These are phyloP conservation scores for Trametes cubensis DNA, from an alignment of 768 basidiomycete species.

Conservation along the genomic window DNA sequence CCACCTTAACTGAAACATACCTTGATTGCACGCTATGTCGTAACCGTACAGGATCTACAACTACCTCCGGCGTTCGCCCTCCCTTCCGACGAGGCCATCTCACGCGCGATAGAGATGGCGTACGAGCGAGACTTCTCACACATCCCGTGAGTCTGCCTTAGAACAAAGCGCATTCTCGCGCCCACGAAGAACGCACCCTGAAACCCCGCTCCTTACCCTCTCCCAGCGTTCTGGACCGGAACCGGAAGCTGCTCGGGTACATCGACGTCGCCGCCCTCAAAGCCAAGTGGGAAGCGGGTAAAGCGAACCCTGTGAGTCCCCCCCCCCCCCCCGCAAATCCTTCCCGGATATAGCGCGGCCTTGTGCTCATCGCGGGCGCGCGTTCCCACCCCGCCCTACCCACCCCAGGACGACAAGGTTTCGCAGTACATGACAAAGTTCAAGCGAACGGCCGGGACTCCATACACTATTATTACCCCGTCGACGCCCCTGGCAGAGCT, in stretches of 20 bases:
- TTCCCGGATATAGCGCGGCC: not conserved
- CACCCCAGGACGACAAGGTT: conserved; percentile 67
- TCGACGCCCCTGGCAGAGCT: conserved; percentile 76
- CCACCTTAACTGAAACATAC: not conserved
- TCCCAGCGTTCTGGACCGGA: conserved; percentile 70
- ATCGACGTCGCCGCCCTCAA: conserved; percentile 79
- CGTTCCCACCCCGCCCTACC: not conserved
- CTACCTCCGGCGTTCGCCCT: conserved; percentile 87
- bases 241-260: conserved; percentile 80
- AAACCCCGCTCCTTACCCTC: not conserved
- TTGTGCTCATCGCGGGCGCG: conserved; percentile 16
- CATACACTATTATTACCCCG: conserved; percentile 83
- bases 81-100: conserved; percentile 68
- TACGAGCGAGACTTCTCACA: conserved; percentile 95
- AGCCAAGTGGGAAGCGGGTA: conserved; percentile 73
- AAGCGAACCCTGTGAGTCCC: conserved; percentile 67
- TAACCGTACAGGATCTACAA: conserved; percentile 64
- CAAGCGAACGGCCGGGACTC: conserved; percentile 57
- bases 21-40: not conserved
- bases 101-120: conserved; percentile 79
- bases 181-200: not conserved
- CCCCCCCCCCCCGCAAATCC: conserved; percentile 12
- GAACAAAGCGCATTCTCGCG: not conserved
- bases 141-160: conserved; percentile 66
- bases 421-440: conserved; percentile 73